A percentile compares a stretch with the other conserved stretches of the same genome.
Conservation (phyloP, 2,329 filamentous ascomycete genomes). For the Exophiala calicioides region DNA sequence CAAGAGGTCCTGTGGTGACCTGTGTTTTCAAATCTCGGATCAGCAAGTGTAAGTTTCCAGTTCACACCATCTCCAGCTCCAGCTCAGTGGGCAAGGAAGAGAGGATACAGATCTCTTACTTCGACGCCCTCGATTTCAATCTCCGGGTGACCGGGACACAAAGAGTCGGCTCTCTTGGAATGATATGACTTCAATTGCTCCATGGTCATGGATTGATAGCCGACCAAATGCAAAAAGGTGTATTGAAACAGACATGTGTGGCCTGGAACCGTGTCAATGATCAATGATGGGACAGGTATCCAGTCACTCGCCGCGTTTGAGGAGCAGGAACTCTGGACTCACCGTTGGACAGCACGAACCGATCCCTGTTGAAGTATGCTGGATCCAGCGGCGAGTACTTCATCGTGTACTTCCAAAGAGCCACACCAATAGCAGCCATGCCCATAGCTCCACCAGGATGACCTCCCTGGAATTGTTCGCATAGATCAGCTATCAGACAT, state of each 20-base stretch:
- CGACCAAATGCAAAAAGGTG: conserved; percentile 54
- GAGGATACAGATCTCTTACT: conserved; percentile 60
- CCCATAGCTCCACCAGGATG: conserved; percentile 66
- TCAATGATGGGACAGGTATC: no score
- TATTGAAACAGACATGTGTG: conserved; percentile 60
- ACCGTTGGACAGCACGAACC: conserved; percentile 65
- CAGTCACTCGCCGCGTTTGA: no score
- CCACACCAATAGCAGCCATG: conserved; percentile 63
- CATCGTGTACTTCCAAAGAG: conserved; percentile 65
- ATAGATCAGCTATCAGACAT: conserved; percentile 66
- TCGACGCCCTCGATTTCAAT: conserved; percentile 59
- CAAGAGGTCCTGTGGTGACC: conserved; percentile 48
- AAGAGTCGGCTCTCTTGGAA: conserved; percentile 48
- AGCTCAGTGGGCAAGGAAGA: no score
- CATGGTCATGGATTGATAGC: conserved; percentile 57
- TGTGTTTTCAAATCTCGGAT: neutral
- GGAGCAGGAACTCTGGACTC: no score
- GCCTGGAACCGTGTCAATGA: no score
- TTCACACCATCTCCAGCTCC: no score
- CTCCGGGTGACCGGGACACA: conserved; percentile 54
- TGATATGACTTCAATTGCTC: conserved; percentile 61
- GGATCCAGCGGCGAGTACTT: conserved; percentile 58
- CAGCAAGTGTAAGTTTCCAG: no score
- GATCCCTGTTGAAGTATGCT: conserved; percentile 62
- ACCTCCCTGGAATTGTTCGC: conserved; percentile 68